These are phyloP conservation scores for Phalaenopsis aphrodite DNA, from an alignment of 106 monocot species.

Conservation along the genomic window DNA sequence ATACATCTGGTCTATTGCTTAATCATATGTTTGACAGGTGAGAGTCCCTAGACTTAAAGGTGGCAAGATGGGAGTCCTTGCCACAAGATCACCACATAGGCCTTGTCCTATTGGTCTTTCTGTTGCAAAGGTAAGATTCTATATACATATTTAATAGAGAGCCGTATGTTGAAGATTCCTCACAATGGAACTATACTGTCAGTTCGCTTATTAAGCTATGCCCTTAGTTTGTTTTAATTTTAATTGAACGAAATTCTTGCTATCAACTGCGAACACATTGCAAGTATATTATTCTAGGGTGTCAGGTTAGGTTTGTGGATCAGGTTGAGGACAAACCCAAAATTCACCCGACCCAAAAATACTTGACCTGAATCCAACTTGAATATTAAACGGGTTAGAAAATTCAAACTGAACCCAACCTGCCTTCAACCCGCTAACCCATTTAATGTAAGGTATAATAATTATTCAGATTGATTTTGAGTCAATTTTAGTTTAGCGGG, in stretches of 20 bases:
- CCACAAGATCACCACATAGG: conserved; percentile 93
- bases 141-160: background rate
- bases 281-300: too few species aligned
- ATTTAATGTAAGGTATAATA: too few species aligned
- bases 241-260: background rate
- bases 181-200: background rate
- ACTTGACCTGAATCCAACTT: too few species aligned
- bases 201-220: background rate
- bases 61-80: conserved; percentile 84
- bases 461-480: too few species aligned
- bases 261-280: background rate
- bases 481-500: too few species aligned
- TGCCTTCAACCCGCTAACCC: too few species aligned
- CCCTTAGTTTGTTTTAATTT: background rate
- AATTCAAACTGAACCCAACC: too few species aligned
- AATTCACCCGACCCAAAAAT: too few species aligned
- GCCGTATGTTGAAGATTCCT: background rate
- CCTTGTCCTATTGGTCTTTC: conserved; percentile 96
- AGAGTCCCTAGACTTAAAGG: conserved; percentile 93
- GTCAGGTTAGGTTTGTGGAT: too few species aligned
- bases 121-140: conserved; percentile 81
- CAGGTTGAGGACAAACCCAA: too few species aligned
- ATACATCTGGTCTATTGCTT: background rate
- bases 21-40: conserved; percentile 38
- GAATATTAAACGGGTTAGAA: too few species aligned